A percentile compares a stretch with the other conserved stretches of the same genome.
Evolutionary conservation across 495 filamentous ascomycete genomes (phyloP).

Genomic region (Copromyces sp.): DNA sequence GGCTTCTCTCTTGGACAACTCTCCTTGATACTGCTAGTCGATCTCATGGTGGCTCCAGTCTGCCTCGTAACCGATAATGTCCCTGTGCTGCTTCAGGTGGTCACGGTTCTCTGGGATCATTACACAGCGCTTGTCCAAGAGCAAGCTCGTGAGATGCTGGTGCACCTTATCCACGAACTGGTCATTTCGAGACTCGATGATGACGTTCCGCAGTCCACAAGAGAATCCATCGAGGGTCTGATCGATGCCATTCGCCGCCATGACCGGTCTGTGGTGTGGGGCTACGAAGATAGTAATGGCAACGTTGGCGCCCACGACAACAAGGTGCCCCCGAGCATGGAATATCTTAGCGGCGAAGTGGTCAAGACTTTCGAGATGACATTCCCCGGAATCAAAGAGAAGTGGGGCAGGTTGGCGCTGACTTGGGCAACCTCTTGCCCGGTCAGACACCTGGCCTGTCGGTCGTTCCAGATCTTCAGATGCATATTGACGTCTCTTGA

Average conservation of each 20-base stretch:
- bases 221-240: constrained; percentile 70
- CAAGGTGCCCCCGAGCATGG: constrained; percentile 82
- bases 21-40: constrained; percentile 86
- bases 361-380: constrained; percentile 75
- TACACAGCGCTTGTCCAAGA: constrained; percentile 93
- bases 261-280: constrained; percentile 78
- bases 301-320: constrained; percentile 61
- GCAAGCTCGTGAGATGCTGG: constrained; percentile 93
- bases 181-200: constrained; percentile 87
- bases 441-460: constrained; percentile 88
- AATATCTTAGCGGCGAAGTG: constrained; percentile 65
- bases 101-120: constrained; percentile 92
- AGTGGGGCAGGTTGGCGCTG: constrained; percentile 81
- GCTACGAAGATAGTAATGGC: constrained; percentile 83
- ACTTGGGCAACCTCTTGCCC: constrained; percentile 96
- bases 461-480: constrained; percentile 94
- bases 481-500: constrained; percentile 86
- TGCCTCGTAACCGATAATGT: constrained; percentile 66
- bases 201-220: constrained; percentile 50
- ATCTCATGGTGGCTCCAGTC: constrained; percentile 89
- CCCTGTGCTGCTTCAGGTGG: constrained; percentile 77
- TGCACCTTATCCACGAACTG: constrained; percentile 94
- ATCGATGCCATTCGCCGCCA: constrained; percentile 85
- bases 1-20: constrained; percentile 89
- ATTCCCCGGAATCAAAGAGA: constrained; percentile 77